Base-by-base conservation (phyloP, 106 monocot genomes). In the Phalaenopsis equestris region DNA sequence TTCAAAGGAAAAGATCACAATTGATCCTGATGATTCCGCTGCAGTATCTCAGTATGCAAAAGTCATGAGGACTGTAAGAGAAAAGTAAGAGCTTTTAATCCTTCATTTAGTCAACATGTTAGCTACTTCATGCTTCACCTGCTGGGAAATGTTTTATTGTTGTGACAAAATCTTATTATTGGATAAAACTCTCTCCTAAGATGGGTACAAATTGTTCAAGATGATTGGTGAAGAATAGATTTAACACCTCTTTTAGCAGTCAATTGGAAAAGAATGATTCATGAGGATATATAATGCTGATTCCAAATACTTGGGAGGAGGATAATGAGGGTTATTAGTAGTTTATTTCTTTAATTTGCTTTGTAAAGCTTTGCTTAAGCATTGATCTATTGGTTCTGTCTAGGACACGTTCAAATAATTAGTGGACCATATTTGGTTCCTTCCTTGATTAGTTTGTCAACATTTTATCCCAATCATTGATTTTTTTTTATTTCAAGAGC, bases 11-110 rank as follows among this genome's bases (percentile, higher is more conserved):
- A 97, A 90, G 81, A 92, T 97, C 82, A 97, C 89, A 67, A 87
- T 97, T 21, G 96, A 92, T 85, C 96, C 96, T 72, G 91, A 94
- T 41, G 94, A 97, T 83, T 82, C 92, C 75, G 83, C 86, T 79
- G 87, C 96, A 79, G 92, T 97, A 15, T 82, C 86, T 77, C 94
- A 92, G 6, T 97, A 97, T 87, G 90, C 90, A 0, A 92, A 94
- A 42, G 81, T 94, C 72, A 92, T 91, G 87, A 94, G 89, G 85
- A 94, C 84, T 56, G 65, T 90, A 57, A 88, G 96, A 86, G 89
- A 97, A 84, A 92, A 97, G 96, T 97, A 92, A 75, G 96, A 16
- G 65, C 19, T 74, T 18, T 43, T 42, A 6, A 52, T 43, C 4
- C 41, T 76, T 76, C 19, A 74, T 74, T 76, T 12, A 48, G 12